These are phyloP conservation scores for Tilletia caries DNA, from an alignment of 1,284 basidiomycete genomes.

Conservation along the genomic window DNA sequence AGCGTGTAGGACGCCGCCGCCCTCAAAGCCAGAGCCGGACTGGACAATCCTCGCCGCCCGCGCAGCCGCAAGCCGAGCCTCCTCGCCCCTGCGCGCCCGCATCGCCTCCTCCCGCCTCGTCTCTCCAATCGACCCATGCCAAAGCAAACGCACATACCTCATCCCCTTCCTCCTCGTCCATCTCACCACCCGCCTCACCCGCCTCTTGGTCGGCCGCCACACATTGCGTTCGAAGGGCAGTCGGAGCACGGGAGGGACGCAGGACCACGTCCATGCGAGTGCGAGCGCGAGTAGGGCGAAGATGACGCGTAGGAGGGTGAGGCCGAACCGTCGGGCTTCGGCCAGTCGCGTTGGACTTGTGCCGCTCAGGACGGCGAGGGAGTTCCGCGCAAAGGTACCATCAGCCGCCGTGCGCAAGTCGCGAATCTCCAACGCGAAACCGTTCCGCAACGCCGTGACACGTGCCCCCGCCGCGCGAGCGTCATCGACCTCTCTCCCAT, in stretches of 20 bases:
- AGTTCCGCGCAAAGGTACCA: neutral
- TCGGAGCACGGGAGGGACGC: conserved; percentile 15
- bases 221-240: conserved; percentile 7
- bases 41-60: conserved; percentile 13
- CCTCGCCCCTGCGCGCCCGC: conserved; percentile 2
- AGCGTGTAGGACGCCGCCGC: neutral
- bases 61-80: conserved; percentile 3
- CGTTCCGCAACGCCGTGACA: neutral
- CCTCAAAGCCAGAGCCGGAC: neutral
- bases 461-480: neutral
- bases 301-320: neutral
- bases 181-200: neutral
- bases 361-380: neutral
- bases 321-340: neutral
- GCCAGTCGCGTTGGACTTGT: neutral
- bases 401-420: conserved; percentile 7
- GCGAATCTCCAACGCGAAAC: conserved; percentile 6
- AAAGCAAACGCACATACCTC: conserved; percentile 37
- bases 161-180: conserved; percentile 13
- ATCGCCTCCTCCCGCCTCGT: conserved; percentile 18
- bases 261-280: neutral
- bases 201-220: neutral
- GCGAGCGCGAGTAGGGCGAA: neutral
- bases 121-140: conserved; percentile 50
- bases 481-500: neutral